Percentiles rank a stretch among this genome's conserved stretches.
Conservation (phyloP, 176 grass and related monocot genomes). For the Lolium perenne region DNA sequence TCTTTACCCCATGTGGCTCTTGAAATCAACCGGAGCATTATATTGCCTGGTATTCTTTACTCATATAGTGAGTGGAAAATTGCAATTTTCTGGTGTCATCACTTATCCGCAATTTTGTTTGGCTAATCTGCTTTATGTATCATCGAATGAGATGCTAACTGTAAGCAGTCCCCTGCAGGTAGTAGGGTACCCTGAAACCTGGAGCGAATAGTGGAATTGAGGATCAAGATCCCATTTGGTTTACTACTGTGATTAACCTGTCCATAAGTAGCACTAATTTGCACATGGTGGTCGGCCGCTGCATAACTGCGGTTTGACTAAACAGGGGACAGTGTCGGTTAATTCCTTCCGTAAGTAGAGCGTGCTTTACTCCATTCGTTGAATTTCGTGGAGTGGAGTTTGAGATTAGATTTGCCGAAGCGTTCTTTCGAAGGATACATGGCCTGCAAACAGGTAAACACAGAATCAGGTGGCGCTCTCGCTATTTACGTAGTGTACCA, state of each 20-base stretch:
- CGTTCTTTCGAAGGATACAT: not conserved
- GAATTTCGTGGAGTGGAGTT: not conserved
- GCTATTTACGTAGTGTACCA: not conserved
- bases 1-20: constrained; percentile 38
- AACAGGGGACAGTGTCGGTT: not conserved
- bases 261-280: not conserved
- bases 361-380: not conserved
- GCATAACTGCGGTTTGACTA: not conserved
- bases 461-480: not conserved
- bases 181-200: not conserved
- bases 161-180: too few relatives aligned
- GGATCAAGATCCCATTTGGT: too few relatives aligned
- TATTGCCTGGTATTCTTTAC: constrained; percentile 11
- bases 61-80: not conserved
- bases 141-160: not conserved
- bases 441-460: not conserved
- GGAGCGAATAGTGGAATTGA: not conserved
- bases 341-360: not conserved
- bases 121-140: not conserved
- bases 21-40: constrained; percentile 4
- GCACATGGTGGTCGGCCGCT: not conserved
- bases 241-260: not conserved
- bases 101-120: too few relatives aligned
- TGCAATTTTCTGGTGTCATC: too few relatives aligned
- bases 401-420: not conserved